Evolutionary conservation across 177 flowering plant species (phyloP).

Genomic region (Vitis hybrid): DNA sequence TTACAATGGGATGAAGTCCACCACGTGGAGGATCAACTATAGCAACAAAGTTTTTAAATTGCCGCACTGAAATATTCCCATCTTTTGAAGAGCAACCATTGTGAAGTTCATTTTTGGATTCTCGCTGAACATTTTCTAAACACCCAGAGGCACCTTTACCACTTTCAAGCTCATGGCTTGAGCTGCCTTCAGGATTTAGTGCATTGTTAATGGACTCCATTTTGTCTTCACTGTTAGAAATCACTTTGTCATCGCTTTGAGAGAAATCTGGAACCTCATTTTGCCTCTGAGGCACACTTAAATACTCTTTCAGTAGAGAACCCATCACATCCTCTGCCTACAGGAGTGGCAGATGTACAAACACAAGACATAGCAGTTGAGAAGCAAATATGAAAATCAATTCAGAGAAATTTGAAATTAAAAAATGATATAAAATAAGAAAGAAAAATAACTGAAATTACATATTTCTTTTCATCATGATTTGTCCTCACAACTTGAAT

Average conservation of each 20-base stretch:
- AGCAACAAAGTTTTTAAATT: slow-evolving; percentile 77
- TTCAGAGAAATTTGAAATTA: too few relatives aligned
- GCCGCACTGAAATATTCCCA: slow-evolving; percentile 23
- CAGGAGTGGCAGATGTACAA: background rate
- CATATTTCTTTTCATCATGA: too few relatives aligned
- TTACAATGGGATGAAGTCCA: slow-evolving; percentile 92
- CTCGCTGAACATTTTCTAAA: slow-evolving; percentile 22
- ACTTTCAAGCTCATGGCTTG: slow-evolving; percentile 25
- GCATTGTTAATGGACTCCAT: slow-evolving; percentile 9
- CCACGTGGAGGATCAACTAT: slow-evolving; percentile 96
- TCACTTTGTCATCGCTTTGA: slow-evolving; percentile 26
- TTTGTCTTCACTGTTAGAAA: slow-evolving; percentile 23
- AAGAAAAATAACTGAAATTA: too few relatives aligned
- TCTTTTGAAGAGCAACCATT: slow-evolving; percentile 27
- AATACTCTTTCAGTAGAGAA: slow-evolving; percentile 68
- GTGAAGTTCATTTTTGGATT: slow-evolving; percentile 18
- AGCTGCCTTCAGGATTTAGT: slow-evolving; percentile 20
- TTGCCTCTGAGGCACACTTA: slow-evolving; percentile 31
- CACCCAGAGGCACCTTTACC: slow-evolving; percentile 18
- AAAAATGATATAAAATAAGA: too few relatives aligned
- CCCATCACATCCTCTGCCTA: slow-evolving; percentile 95
- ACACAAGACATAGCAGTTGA: background rate
- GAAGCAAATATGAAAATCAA: background rate
- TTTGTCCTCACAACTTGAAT: too few relatives aligned
- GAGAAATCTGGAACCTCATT: slow-evolving; percentile 29